Conservation (phyloP, 345 rosid genomes). For the Eucalyptus dawsonii region DNA sequence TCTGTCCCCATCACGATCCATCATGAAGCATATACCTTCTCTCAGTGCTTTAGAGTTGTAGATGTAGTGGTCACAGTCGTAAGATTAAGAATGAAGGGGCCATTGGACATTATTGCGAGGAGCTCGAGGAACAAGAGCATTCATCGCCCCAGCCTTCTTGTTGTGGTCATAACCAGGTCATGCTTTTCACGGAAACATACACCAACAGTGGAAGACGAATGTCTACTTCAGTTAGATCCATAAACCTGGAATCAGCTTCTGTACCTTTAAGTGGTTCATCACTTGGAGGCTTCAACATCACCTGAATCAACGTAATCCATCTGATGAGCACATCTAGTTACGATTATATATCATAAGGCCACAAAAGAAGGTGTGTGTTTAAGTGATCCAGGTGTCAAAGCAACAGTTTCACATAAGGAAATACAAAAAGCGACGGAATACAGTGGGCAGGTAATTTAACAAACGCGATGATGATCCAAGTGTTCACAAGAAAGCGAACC, state of each 20-base stretch:
- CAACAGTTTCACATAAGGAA: neutral
- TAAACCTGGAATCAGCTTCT: slow-evolving; percentile 10
- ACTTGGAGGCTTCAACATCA: slow-evolving; percentile 64
- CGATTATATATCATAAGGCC: neutral
- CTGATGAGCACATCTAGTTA: neutral
- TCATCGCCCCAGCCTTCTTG: slow-evolving; percentile 96
- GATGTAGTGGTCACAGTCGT: slow-evolving; percentile 82
- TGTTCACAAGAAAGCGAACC: neutral
- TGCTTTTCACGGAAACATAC: slow-evolving; percentile 71
- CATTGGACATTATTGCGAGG: slow-evolving; percentile 79
- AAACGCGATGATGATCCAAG: neutral
- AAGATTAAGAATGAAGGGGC: slow-evolving; percentile 77
- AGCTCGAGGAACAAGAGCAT: slow-evolving; percentile 73
- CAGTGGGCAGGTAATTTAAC: neutral
- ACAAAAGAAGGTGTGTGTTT: neutral
- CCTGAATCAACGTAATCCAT: slow-evolving; percentile 17
- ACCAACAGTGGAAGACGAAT: slow-evolving; percentile 76
- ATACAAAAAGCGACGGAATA: neutral
- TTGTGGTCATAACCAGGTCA: slow-evolving; percentile 86
- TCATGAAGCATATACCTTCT: slow-evolving; percentile 89
- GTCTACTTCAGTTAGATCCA: slow-evolving; percentile 54
- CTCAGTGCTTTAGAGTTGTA: slow-evolving; percentile 58
- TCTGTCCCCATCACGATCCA: slow-evolving; percentile 58
- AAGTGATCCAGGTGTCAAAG: neutral
- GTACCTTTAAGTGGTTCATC: slow-evolving; percentile 26